Conservation (phyloP, 1,284 basidiomycete species). For the Moniliella sp. region DNA sequence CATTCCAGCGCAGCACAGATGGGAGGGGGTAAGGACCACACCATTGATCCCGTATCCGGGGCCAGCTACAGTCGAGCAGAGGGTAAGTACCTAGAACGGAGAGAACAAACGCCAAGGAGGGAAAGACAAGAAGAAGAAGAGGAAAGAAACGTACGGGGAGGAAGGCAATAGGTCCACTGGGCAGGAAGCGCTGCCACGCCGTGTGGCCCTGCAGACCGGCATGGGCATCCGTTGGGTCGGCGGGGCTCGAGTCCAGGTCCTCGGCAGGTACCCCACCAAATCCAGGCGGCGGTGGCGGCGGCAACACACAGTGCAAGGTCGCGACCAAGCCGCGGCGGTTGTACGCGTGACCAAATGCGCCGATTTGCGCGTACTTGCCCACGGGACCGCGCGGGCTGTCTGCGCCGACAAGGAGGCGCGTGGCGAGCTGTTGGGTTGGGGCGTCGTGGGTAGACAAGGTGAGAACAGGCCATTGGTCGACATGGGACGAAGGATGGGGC, state of each 20-base stretch:
- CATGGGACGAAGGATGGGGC: slow-evolving; percentile 43
- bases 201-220: slow-evolving; percentile 33
- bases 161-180: slow-evolving; percentile 85
- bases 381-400: slow-evolving; percentile 91
- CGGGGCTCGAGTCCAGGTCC: too few relatives aligned
- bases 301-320: slow-evolving; percentile 41
- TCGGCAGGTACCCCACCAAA: too few relatives aligned
- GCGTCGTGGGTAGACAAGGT: slow-evolving; percentile 1
- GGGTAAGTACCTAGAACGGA: slow-evolving; percentile 1
- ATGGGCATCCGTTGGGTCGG: too few relatives aligned
- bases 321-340: slow-evolving; percentile 73
- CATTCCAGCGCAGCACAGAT: slow-evolving; percentile 54
- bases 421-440: slow-evolving; percentile 2
- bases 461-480: background rate
- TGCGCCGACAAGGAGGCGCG: slow-evolving; percentile 53
- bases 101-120: slow-evolving; percentile 1
- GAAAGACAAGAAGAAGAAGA: too few relatives aligned
- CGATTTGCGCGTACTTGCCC: slow-evolving; percentile 60
- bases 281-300: too few relatives aligned
- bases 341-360: slow-evolving; percentile 78
- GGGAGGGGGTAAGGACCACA: slow-evolving; percentile 72
- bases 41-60: slow-evolving; percentile 57
- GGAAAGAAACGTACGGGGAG: slow-evolving; percentile 45
- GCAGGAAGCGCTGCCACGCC: slow-evolving; percentile 83
- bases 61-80: slow-evolving; percentile 40